These are phyloP conservation scores for Stemphylium lycopersici DNA, from an alignment of 2,329 filamentous ascomycete species.

Conservation along the genomic window DNA sequence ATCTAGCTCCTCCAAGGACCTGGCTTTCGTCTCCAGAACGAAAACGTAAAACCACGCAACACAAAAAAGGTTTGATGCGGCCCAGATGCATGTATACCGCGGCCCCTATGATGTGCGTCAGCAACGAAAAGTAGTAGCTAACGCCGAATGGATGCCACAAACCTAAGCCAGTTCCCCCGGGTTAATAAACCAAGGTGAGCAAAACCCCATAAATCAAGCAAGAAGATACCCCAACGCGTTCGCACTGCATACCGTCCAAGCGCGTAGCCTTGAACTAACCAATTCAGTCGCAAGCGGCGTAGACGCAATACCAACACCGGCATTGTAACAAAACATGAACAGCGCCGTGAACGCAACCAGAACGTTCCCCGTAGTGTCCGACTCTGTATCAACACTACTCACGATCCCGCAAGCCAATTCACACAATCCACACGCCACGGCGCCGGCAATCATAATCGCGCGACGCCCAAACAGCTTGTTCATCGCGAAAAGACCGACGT, in stretches of 20 bases:
- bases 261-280: constrained; percentile 42
- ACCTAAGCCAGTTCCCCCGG: constrained; percentile 47
- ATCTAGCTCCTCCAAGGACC: constrained; percentile 36
- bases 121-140: neutral
- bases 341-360: constrained; percentile 45
- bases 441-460: constrained; percentile 56
- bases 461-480: constrained; percentile 56
- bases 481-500: constrained; percentile 58
- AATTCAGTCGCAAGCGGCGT: constrained; percentile 42
- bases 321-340: constrained; percentile 47
- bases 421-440: constrained; percentile 52
- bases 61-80: constrained; percentile 51
- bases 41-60: constrained; percentile 65
- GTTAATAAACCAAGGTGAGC: constrained; percentile 51
- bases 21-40: constrained; percentile 57
- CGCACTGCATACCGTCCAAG: constrained; percentile 45
- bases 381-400: constrained; percentile 32
- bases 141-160: constrained; percentile 20
- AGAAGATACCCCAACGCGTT: constrained; percentile 46
- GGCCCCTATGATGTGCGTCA: constrained; percentile 18
- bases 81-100: constrained; percentile 35
- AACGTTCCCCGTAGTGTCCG: constrained; percentile 27
- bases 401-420: constrained; percentile 55
- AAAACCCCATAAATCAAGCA: constrained; percentile 46
- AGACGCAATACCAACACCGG: constrained; percentile 40